Percentiles rank a stretch among this genome's conserved stretches.
Conservation (phyloP, 2,329 filamentous ascomycete genomes). For the Aspergillus versicolor region DNA sequence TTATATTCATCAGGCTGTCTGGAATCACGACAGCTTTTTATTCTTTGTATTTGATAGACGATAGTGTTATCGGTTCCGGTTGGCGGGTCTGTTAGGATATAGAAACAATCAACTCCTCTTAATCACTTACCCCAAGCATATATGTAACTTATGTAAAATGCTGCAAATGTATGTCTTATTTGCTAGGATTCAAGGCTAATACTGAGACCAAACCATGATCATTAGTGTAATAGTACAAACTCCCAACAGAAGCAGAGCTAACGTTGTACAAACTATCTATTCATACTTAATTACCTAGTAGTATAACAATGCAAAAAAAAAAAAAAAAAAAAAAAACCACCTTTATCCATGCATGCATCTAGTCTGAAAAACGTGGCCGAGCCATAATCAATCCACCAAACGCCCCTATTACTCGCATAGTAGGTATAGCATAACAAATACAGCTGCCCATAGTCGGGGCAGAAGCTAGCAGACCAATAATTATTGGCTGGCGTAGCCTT, state of each 20-base stretch:
- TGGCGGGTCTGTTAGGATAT: constrained; percentile 13
- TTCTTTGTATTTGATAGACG: constrained; percentile 22
- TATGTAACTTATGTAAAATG: neutral
- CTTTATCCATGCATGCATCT: neutral
- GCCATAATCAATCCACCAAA: neutral
- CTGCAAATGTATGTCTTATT: no score
- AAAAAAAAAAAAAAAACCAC: neutral
- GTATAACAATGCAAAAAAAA: neutral
- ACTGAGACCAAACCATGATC: no score
- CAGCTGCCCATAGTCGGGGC: no score
- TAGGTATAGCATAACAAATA: no score
- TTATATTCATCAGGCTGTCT: constrained; percentile 9
- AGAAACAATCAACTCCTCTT: constrained; percentile 21
- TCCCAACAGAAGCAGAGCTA: no score
- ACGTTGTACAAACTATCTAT: no score
- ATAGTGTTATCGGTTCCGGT: constrained; percentile 14
- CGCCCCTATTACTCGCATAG: neutral
- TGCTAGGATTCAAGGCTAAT: no score
- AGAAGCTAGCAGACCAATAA: neutral
- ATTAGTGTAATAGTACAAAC: no score
- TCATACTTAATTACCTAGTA: neutral
- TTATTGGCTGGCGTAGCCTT: neutral
- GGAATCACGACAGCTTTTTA: constrained; percentile 19
- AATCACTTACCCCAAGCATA: constrained; percentile 3
- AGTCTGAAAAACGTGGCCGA: neutral